phyloP scores from a whole-genome alignment of 768 basidiomycete species.

The Mycena rebaudengoi region DNA sequence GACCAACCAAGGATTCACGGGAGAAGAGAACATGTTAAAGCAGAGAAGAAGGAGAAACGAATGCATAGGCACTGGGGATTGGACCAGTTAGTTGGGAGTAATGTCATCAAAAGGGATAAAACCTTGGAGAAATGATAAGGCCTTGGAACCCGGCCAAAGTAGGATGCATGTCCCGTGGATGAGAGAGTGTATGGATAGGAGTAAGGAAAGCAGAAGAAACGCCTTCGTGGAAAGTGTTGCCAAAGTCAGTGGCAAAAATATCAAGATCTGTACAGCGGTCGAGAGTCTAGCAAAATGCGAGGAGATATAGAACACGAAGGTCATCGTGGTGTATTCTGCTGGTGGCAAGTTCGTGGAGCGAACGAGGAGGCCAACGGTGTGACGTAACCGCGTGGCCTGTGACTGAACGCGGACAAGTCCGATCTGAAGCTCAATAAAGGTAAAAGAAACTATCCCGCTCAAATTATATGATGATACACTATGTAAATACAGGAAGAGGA shows the following conservation, averaged over 20 bases:
- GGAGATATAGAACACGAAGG: conserved; percentile 15
- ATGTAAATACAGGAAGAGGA: not conserved
- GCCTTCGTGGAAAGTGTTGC: conserved; percentile 83
- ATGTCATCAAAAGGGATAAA: not conserved
- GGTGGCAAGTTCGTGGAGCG: too few species aligned
- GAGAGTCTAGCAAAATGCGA: conserved; percentile 59
- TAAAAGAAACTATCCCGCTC: too few species aligned
- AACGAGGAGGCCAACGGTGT: too few species aligned
- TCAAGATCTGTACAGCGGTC: conserved; percentile 81
- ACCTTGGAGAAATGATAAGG: conserved; percentile 75
- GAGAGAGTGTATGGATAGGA: conserved; percentile 78
- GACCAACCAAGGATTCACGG: conserved; percentile 64
- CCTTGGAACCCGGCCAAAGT: conserved; percentile 59
- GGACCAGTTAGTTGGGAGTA: not conserved
- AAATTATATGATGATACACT: too few species aligned
- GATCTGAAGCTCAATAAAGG: too few species aligned
- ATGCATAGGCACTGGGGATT: conserved; percentile 71
- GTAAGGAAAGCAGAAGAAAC: conserved; percentile 82
- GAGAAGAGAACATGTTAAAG: conserved; percentile 83
- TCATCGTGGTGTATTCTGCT: conserved; percentile 1
- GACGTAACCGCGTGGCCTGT: not conserved
- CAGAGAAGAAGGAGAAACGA: conserved; percentile 85
- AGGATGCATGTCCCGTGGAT: conserved; percentile 80
- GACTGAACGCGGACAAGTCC: too few species aligned
- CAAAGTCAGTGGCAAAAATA: conserved; percentile 86